Evolutionary conservation across 495 filamentous ascomycete species (phyloP).

Genomic region (Penicillium atrosanguineum): DNA sequence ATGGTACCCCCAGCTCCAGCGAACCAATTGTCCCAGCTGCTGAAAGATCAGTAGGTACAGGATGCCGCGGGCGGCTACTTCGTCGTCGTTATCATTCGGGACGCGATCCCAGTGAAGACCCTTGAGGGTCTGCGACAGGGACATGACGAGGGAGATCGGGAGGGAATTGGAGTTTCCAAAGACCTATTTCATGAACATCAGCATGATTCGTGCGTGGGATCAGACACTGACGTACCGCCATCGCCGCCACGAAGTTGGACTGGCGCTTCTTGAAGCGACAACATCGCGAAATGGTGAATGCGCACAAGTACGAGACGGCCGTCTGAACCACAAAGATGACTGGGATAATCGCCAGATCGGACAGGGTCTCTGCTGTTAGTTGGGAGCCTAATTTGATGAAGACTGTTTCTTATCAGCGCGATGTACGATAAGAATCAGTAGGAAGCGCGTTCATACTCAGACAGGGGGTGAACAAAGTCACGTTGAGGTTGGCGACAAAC

Average conservation of each 20-base stretch:
- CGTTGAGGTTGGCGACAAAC: conserved; percentile 92
- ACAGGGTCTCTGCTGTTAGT: conserved; percentile 82
- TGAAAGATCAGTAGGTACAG: conserved; percentile 96
- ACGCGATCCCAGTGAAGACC: conserved; percentile 93
- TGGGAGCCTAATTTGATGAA: conserved; percentile 98
- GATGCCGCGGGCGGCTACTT: conserved; percentile 91
- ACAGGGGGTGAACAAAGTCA: conserved; percentile 91
- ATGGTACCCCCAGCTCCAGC: conserved; percentile 98
- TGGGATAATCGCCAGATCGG: conserved; percentile 89
- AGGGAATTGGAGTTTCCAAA: conserved; percentile 99
- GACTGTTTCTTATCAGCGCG: conserved; percentile 49
- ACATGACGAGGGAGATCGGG: conserved; percentile 93
- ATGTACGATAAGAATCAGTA: neutral
- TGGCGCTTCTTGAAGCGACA: conserved; percentile 81
- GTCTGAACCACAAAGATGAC: conserved; percentile 89
- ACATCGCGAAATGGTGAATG: conserved; percentile 63
- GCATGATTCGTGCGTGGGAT: neutral
- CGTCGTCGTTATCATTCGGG: conserved; percentile 87
- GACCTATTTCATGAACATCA: conserved; percentile 48
- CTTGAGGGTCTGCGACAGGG: conserved; percentile 83
- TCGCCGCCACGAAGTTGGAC: conserved; percentile 90
- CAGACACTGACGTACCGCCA: conserved; percentile 62
- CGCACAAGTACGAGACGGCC: conserved; percentile 73
- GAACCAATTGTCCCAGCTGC: conserved; percentile 89
- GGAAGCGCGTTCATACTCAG: conserved; percentile 63